Base-by-base conservation (phyloP, 192 early-diverging fungal species). In the Spinellus fusiger region DNA sequence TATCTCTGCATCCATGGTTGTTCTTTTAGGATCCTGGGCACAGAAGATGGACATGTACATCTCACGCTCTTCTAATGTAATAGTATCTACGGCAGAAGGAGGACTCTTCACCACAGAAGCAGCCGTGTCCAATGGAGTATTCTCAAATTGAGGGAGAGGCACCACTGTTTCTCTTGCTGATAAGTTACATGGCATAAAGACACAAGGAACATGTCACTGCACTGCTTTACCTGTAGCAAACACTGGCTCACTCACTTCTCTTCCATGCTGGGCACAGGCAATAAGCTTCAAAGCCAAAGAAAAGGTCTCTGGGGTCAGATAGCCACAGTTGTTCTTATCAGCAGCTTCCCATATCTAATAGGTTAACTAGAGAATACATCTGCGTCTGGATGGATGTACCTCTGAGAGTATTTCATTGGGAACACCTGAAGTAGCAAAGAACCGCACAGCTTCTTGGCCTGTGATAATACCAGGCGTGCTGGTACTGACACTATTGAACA, bases 231-330 rank as follows among this genome's bases (percentile, higher is more conserved):
- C 12, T 27, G 62, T 62, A 22, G 50, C 38, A 20, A 69, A 63
- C n/a, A 63, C 8, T 15, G 55, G 60, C 0, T 61, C 57, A 16
- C 32, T 23, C 18, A 54, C 44, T 25, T 62, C 59, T 60, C 49
- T 50, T 15, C 66, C 60, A 50, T 62, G 66, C n/a, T 62, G 60
- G 20, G 66, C 61, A 49, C 66, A 68, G 33, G 59, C 59, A 68
- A 97, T 94, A 48, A 94, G 76, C 64, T 94, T 97, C 56, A 95
- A 64, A 6, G 89, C 91, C 32, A 87, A 80, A 49, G 73, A 76
- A 72, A 97, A 97, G 18, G 80, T 83, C 18, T 75, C 70, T 31
- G 78, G 78, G n/a, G 84, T 86, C 52, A 94, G 70, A 32, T 84
- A 80, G 7, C 93, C 95, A 57, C 84, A 81, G 65, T 84, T 76